phyloP scores from a whole-genome alignment of 768 basidiomycete genomes.

The Boletus eberwhitei region DNA sequence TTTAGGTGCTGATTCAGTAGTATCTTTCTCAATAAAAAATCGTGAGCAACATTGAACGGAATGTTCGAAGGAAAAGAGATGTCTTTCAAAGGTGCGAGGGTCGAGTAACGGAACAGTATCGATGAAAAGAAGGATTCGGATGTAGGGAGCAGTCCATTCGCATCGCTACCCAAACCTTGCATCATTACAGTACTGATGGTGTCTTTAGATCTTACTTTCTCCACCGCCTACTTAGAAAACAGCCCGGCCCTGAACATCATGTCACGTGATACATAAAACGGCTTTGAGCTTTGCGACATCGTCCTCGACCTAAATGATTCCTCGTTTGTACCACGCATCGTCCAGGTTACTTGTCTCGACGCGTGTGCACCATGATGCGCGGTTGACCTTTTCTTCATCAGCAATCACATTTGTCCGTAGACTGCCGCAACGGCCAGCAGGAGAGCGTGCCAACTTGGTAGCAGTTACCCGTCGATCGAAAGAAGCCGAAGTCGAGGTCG shows the following conservation, averaged over 20 bases:
- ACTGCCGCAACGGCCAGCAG: constrained; percentile 5
- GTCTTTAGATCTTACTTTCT: too few species aligned
- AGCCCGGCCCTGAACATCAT: constrained; percentile 17
- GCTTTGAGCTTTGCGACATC: constrained; percentile 15
- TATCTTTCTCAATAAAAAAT: constrained; percentile 51
- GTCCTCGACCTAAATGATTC: constrained; percentile 17
- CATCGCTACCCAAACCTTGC: not conserved
- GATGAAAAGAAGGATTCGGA: constrained; percentile 32
- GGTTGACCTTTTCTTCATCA: constrained; percentile 23
- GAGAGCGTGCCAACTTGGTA: constrained; percentile 2
- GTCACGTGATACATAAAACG: constrained; percentile 21
- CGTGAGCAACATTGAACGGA: constrained; percentile 42
- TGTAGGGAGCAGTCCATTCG: not conserved
- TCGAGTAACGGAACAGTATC: constrained; percentile 51
- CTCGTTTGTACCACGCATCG: constrained; percentile 16
- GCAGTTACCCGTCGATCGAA: not conserved
- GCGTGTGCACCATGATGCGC: constrained; percentile 9
- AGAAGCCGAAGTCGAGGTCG: constrained; percentile 2
- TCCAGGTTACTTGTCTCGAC: constrained; percentile 6
- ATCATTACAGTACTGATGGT: not conserved
- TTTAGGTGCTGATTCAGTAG: constrained; percentile 51
- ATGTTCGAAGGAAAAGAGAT: constrained; percentile 41
- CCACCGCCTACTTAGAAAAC: not conserved
- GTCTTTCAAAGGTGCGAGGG: constrained; percentile 43
- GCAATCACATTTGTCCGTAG: constrained; percentile 10